Evolutionary conservation across 192 early-diverging fungal genomes (phyloP).

Genomic region (Podila clonocystis): DNA sequence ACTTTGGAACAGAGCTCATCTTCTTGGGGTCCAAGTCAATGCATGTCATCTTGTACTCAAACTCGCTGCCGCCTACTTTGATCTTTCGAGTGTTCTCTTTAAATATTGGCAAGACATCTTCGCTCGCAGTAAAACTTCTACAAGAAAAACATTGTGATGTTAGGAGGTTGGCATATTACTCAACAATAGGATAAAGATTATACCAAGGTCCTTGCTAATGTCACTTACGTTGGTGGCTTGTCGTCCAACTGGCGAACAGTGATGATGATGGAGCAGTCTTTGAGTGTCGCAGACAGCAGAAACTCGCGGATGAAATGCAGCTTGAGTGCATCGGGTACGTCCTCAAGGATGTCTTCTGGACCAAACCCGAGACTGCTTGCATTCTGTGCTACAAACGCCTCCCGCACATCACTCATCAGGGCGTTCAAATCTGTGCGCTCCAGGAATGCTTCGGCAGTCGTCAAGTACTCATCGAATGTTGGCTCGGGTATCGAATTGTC

Average conservation of each 20-base stretch:
- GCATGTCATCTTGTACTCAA: constrained; percentile 61
- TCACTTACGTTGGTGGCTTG: neutral
- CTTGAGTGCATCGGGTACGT: constrained; percentile 6
- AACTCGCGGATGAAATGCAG: constrained; percentile 71
- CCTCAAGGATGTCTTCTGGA: constrained; percentile 31
- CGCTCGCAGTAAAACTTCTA: neutral
- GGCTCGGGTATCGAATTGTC: constrained; percentile 29
- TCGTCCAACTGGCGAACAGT: constrained; percentile 43
- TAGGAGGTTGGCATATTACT: no score
- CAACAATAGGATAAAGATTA: no score
- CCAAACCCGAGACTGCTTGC: constrained; percentile 48
- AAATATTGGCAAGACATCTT: neutral
- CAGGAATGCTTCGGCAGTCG: constrained; percentile 42
- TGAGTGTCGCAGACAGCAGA: constrained; percentile 76
- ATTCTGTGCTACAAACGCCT: constrained; percentile 16
- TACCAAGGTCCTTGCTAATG: neutral
- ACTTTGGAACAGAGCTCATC: constrained; percentile 63
- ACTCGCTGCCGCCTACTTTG: constrained; percentile 13
- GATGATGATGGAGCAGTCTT: constrained; percentile 81
- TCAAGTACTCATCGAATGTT: constrained; percentile 54
- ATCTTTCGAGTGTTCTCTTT: constrained; percentile 5
- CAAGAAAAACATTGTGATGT: neutral
- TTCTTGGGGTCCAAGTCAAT: constrained; percentile 82
- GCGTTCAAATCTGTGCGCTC: constrained; percentile 41
- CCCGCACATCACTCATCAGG: constrained; percentile 30